Conservation (phyloP, 2,329 filamentous ascomycete species). For the Calonectria pauciramosa region DNA sequence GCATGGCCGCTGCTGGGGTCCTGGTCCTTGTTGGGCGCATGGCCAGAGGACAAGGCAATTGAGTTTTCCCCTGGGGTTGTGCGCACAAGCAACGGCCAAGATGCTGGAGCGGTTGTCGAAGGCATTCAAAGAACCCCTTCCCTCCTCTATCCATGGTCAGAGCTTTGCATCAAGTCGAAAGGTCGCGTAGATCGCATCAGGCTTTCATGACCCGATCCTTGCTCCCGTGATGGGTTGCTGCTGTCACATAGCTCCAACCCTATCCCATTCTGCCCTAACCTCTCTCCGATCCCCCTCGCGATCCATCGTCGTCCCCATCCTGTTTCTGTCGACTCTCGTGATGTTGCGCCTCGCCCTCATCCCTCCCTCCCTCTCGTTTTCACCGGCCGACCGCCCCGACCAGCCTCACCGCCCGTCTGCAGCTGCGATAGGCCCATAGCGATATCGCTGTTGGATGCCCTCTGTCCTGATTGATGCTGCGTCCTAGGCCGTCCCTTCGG, state of each 20-base stretch:
- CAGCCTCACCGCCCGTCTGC: slow-evolving; percentile 38
- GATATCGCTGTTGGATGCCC: slow-evolving; percentile 7
- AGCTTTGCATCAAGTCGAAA: slow-evolving; percentile 17
- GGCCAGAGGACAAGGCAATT: slow-evolving; percentile 33
- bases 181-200: slow-evolving; percentile 17
- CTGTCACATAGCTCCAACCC: slow-evolving; percentile 2
- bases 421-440: slow-evolving; percentile 32
- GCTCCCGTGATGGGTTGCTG: slow-evolving; percentile 1
- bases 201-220: slow-evolving; percentile 8
- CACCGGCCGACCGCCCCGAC: slow-evolving; percentile 30
- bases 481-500: slow-evolving; percentile 10
- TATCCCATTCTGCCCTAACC: slow-evolving; percentile 6
- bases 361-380: slow-evolving; percentile 11
- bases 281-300: not conserved
- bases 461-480: slow-evolving; percentile 26
- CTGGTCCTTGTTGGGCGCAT: slow-evolving; percentile 42
- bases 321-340: not conserved
- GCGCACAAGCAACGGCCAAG: slow-evolving; percentile 25
- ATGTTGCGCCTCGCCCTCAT: slow-evolving; percentile 11
- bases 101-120: slow-evolving; percentile 18
- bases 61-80: slow-evolving; percentile 32
- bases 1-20: slow-evolving; percentile 29
- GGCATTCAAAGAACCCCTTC: slow-evolving; percentile 16
- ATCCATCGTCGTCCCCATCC: not conserved
- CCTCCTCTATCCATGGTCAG: not conserved